A percentile compares a stretch with the other conserved stretches of the same genome.
Evolutionary conservation across 192 early-diverging fungal species (phyloP).

Genomic region (Endogone sp.): DNA sequence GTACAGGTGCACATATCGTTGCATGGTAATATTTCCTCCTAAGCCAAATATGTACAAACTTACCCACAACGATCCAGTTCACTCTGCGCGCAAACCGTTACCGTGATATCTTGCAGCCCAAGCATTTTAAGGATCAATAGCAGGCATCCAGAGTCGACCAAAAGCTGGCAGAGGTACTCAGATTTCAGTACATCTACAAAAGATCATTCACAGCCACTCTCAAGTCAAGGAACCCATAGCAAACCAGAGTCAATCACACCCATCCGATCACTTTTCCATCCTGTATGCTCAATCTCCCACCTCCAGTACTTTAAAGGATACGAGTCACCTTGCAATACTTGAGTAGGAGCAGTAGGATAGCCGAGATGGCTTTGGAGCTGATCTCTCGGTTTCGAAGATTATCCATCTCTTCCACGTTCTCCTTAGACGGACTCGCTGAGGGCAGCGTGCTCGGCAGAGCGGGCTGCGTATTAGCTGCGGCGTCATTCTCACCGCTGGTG

Average conservation of each 20-base stretch:
- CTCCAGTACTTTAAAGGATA: no score
- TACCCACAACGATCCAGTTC: conserved; percentile 46
- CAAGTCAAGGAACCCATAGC: neutral
- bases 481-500: neutral
- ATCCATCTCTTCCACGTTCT: conserved; percentile 47
- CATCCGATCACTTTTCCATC: neutral
- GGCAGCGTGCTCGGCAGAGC: no score
- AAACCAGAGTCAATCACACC: neutral
- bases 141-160: conserved; percentile 82
- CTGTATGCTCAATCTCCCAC: no score
- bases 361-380: conserved; percentile 65
- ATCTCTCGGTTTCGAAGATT: conserved; percentile 64
- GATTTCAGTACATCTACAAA: conserved; percentile 63
- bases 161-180: conserved; percentile 73
- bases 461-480: no score
- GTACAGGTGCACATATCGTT: no score
- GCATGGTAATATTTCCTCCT: no score
- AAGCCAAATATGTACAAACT: conserved; percentile 13
- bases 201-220: neutral
- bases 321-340: conserved; percentile 64
- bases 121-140: conserved; percentile 80
- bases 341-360: conserved; percentile 60
- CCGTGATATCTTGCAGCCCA: conserved; percentile 62
- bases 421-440: no score
- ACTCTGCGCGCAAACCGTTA: conserved; percentile 41